Conservation (phyloP, 2,329 filamentous ascomycete species). For the Diaporthe batatas region DNA sequence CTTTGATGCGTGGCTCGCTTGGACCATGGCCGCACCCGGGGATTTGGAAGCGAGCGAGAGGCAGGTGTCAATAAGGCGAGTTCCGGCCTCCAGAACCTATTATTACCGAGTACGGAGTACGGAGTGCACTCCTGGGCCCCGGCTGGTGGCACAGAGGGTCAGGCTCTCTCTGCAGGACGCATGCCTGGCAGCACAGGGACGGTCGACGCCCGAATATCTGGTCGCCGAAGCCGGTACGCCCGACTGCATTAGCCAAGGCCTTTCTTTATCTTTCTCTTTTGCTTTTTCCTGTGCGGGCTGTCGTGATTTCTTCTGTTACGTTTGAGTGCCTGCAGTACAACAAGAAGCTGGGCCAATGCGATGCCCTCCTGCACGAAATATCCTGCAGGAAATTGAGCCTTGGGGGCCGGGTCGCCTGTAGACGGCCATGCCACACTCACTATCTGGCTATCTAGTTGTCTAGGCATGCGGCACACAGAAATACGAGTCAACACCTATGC, state of each 20-base stretch:
- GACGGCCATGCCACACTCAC: constrained; percentile 3
- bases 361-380: constrained; percentile 12
- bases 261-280: too few species aligned
- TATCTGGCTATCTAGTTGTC: neutral
- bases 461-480: neutral
- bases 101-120: too few species aligned
- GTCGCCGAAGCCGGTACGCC: neutral
- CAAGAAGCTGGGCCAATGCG: constrained; percentile 7
- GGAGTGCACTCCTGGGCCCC: neutral
- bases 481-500: neutral
- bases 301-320: neutral
- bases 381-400: constrained; percentile 9
- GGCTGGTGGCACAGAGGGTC: neutral
- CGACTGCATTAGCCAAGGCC: neutral
- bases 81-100: neutral
- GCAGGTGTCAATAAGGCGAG: neutral
- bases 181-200: neutral
- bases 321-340: constrained; percentile 10
- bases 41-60: constrained; percentile 12
- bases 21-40: neutral
- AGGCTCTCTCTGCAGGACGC: neutral
- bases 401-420: neutral
- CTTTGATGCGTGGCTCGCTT: constrained; percentile 1
- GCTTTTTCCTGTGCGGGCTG: neutral
- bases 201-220: neutral